Conservation (phyloP, 257 asterid species). For the Apocynum venetum region DNA sequence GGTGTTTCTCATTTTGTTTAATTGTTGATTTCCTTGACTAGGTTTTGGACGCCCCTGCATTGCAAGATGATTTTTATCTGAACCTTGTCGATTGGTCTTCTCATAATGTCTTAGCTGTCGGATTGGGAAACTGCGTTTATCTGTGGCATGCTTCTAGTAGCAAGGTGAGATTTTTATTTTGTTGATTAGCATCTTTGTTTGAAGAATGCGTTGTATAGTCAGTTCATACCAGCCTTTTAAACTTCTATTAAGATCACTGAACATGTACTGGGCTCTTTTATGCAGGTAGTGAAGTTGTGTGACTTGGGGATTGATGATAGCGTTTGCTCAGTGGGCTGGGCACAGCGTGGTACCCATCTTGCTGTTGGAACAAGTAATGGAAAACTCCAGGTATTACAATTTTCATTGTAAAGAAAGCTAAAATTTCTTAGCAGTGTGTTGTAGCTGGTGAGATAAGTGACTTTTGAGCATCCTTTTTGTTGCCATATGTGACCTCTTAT, state of each 20-base stretch:
- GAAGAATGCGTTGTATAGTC: background rate
- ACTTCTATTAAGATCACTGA: background rate
- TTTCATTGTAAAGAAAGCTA: background rate
- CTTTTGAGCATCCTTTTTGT: background rate
- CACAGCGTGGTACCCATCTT: conserved; percentile 83
- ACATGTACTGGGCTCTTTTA: background rate
- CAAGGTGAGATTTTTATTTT: conserved; percentile 51
- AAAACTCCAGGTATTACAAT: conserved; percentile 64
- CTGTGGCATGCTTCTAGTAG: conserved; percentile 95
- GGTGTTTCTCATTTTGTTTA: background rate
- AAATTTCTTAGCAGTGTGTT: background rate
- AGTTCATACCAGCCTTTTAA: background rate
- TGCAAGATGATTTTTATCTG: conserved; percentile 93
- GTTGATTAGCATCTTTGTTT: background rate
- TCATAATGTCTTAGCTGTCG: conserved; percentile 83
- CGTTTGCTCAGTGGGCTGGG: conserved; percentile 96
- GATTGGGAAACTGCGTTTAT: conserved; percentile 86
- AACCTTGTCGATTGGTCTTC: conserved; percentile 98
- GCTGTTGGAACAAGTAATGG: conserved; percentile 96
- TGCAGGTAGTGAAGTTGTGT: conserved; percentile 88
- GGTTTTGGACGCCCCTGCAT: conserved; percentile 96
- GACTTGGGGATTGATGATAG: conserved; percentile 79
- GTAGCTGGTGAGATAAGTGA: background rate
- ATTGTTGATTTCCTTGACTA: conserved; percentile 16
- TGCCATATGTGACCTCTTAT: background rate